phyloP scores from a whole-genome alignment of 345 rosid species.

The Anastatica hierochuntica region DNA sequence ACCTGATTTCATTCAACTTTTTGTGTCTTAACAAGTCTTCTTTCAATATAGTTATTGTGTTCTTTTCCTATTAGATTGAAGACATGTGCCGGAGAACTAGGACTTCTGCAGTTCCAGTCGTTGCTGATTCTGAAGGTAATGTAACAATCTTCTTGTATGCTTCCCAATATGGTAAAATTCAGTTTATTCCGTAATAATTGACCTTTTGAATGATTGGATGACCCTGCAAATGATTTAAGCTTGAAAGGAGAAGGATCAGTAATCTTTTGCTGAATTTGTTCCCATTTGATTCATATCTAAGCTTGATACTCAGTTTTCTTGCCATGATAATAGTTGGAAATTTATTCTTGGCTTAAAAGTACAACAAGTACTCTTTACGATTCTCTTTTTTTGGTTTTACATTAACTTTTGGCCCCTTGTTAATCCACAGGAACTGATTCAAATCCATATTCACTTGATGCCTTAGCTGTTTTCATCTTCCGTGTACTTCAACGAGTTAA shows the following conservation, averaged over 20 bases:
- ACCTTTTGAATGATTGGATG: background rate
- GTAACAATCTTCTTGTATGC: background rate
- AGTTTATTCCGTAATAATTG: background rate
- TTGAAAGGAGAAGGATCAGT: background rate
- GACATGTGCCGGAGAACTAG: constrained; percentile 64
- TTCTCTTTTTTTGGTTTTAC: background rate
- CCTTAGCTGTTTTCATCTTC: constrained; percentile 74
- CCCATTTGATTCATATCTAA: background rate
- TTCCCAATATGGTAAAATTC: background rate
- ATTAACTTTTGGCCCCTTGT: background rate
- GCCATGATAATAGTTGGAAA: too few species aligned
- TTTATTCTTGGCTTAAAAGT: too few species aligned
- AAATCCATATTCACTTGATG: constrained; percentile 90
- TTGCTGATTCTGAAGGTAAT: constrained; percentile 86
- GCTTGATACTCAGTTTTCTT: background rate
- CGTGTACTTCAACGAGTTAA: constrained; percentile 87
- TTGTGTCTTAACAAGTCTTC: constrained; percentile 1
- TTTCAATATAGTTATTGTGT: background rate
- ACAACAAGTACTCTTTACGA: background rate
- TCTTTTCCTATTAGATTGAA: constrained; percentile 60
- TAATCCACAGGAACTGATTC: constrained; percentile 58
- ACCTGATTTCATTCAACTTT: constrained; percentile 3
- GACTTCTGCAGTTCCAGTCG: constrained; percentile 81
- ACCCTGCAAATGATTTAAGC: background rate
- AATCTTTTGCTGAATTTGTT: background rate